Evolutionary conservation across 441 rosid species (phyloP).

Genomic region (Mallotus repandus): DNA sequence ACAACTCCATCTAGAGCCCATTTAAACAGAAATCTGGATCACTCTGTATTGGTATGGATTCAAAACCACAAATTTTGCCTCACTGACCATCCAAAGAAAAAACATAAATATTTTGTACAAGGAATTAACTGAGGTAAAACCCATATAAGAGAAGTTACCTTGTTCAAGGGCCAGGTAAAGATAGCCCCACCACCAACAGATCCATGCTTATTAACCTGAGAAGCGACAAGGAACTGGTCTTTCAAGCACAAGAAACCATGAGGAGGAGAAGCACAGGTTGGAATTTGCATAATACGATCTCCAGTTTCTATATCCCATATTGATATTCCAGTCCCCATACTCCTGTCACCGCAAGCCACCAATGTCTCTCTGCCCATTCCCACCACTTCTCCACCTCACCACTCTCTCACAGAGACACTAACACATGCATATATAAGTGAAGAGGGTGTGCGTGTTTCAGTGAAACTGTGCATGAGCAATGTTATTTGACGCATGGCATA

Average conservation of each 20-base stretch:
- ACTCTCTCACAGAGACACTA: not conserved
- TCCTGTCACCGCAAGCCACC: slow-evolving; percentile 48
- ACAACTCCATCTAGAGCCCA: too few relatives aligned
- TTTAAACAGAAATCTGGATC: not conserved
- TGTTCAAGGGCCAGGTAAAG: slow-evolving; percentile 46
- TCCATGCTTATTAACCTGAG: slow-evolving; percentile 42
- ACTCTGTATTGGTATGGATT: not conserved
- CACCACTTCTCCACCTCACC: slow-evolving; percentile 17
- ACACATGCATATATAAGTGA: not conserved
- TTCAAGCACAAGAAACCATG: slow-evolving; percentile 40
- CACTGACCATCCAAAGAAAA: not conserved
- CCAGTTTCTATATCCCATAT: slow-evolving; percentile 44
- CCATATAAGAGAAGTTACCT: slow-evolving; percentile 31
- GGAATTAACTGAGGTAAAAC: not conserved
- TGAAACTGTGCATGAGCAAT: slow-evolving; percentile 19
- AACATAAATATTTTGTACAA: not conserved
- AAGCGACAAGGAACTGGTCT: slow-evolving; percentile 43
- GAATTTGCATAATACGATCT: slow-evolving; percentile 39
- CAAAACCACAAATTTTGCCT: not conserved
- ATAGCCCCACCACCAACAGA: slow-evolving; percentile 50
- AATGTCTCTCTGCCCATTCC: slow-evolving; percentile 33
- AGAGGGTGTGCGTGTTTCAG: not conserved
- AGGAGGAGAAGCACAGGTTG: slow-evolving; percentile 50
- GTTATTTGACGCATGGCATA: slow-evolving; percentile 23
- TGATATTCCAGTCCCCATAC: slow-evolving; percentile 36